Conservation (phyloP, 495 filamentous ascomycete species). For the Rhypophila decipiens region DNA sequence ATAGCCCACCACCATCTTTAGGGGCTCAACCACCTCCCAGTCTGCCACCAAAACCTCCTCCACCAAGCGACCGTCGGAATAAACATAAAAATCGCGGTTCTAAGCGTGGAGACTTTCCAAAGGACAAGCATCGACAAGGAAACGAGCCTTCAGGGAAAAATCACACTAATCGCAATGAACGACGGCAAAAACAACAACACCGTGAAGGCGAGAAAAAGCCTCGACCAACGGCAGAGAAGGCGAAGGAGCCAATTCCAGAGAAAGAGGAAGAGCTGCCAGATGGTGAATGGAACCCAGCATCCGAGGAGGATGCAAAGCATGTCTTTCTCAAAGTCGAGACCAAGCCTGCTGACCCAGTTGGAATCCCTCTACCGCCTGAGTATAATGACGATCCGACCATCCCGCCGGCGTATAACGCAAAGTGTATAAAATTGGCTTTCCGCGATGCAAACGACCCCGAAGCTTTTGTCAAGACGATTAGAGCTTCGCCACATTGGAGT, state of each 20-base stretch:
- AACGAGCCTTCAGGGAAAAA: conserved; percentile 5
- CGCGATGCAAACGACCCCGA: conserved; percentile 39
- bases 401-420: conserved; percentile 37
- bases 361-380: conserved; percentile 31
- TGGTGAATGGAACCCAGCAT: conserved; percentile 27
- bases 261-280: conserved; percentile 8
- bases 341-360: conserved; percentile 37
- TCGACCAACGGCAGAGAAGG: background rate
- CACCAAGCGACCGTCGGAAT: conserved; percentile 9
- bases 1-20: conserved; percentile 14
- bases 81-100: conserved; percentile 16
- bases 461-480: conserved; percentile 36
- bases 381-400: conserved; percentile 40
- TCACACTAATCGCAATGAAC: conserved; percentile 1
- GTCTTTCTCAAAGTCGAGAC: conserved; percentile 30
- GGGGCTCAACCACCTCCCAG: conserved; percentile 11
- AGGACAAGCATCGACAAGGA: conserved; percentile 10
- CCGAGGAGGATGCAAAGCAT: conserved; percentile 32
- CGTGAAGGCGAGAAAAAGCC: conserved; percentile 1
- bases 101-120: conserved; percentile 3
- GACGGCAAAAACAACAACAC: conserved; percentile 5
- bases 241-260: conserved; percentile 1
- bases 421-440: conserved; percentile 40
- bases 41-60: conserved; percentile 1
- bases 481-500: conserved; percentile 37